Percentiles rank a stretch among this genome's conserved stretches.
Evolutionary conservation across 495 filamentous ascomycete species (phyloP).

Genomic region (Cryomyces antarcticus): DNA sequence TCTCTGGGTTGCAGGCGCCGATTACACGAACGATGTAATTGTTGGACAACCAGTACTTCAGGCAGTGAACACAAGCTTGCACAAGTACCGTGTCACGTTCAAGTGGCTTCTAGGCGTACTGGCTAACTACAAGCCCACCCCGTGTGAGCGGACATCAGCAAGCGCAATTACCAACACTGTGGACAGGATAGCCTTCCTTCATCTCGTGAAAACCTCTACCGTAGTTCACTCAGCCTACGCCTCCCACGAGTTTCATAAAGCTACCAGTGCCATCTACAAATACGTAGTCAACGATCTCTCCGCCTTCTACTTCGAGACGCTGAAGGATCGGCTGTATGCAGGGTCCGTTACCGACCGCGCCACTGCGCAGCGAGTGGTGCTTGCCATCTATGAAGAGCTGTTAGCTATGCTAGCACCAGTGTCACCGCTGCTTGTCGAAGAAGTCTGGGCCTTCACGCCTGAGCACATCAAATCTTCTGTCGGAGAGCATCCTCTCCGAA

Average conservation of each 20-base stretch:
- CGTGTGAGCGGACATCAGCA: neutral
- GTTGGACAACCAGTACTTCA: conserved; percentile 57
- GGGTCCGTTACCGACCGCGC: conserved; percentile 36
- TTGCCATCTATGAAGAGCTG: conserved; percentile 46
- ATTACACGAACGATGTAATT: conserved; percentile 73
- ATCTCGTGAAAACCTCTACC: conserved; percentile 40
- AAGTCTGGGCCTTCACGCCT: conserved; percentile 65
- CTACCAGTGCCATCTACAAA: conserved; percentile 43
- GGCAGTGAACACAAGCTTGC: conserved; percentile 47
- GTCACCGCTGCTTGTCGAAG: conserved; percentile 68
- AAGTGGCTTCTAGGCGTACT: conserved; percentile 76
- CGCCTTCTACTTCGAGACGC: conserved; percentile 76
- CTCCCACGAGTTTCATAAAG: conserved; percentile 69
- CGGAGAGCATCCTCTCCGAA: neutral
- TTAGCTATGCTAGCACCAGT: conserved; percentile 62
- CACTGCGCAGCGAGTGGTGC: conserved; percentile 44
- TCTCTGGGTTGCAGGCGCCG: conserved; percentile 76
- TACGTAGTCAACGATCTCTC: conserved; percentile 73
- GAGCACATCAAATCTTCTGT: conserved; percentile 30
- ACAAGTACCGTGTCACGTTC: conserved; percentile 72
- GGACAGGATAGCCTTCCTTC: conserved; percentile 58
- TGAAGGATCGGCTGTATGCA: conserved; percentile 83
- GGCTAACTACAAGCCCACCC: conserved; percentile 30
- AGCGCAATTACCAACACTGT: conserved; percentile 15
- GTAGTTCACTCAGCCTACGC: conserved; percentile 40